Base-by-base conservation (phyloP, 805 yeast species). In the Kazachstania taianensis region DNA sequence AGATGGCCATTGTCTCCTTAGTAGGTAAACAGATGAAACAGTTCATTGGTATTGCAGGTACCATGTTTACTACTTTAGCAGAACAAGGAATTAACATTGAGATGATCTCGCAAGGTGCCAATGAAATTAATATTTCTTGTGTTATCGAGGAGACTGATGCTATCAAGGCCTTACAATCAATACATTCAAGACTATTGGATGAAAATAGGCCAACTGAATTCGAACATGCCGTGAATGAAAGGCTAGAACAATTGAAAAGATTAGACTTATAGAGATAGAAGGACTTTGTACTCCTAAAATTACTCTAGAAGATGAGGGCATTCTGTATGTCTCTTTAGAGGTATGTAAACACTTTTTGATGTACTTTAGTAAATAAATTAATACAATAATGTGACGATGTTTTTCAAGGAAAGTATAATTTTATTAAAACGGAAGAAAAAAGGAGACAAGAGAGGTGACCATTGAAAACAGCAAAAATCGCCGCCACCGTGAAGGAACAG, bases 21-120 rank as follows among this genome's bases (percentile, higher is more conserved):
- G 97, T 92, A 35, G 98, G 98, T 29, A 86, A 84, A 53, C 94
- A 89, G 58, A 89, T 92, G 97, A 86, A 86, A 55, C 95, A 87
- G 56, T 74, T 81, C 57, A 83, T 92, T 41, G 98, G 98, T 54
- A 87, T 85, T 55, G 98, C 98, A 0, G 96, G 96, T 32, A 79
- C 85, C 46, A 89, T 89, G 95, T 92, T 92, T 66, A 78, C 86
- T 49, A 84, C 94, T 2, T 67, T 92, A 47, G 96, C 97, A 6
- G 87, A 83, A 53, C 94, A 89, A 51, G 73, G 74, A 31, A 81
- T 92, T 55, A 92, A 92, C 62, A 85, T 92, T 49, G 98, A 92
- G 62, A 92, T 92, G 98, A 92, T 92, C 62, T 75, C 86, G 39
- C 98, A 92, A 69, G 98, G 98, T 50, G 96, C 97, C 14, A 89